phyloP scores from a whole-genome alignment of 106 monocot species.

The Platanthera zijinensis region DNA sequence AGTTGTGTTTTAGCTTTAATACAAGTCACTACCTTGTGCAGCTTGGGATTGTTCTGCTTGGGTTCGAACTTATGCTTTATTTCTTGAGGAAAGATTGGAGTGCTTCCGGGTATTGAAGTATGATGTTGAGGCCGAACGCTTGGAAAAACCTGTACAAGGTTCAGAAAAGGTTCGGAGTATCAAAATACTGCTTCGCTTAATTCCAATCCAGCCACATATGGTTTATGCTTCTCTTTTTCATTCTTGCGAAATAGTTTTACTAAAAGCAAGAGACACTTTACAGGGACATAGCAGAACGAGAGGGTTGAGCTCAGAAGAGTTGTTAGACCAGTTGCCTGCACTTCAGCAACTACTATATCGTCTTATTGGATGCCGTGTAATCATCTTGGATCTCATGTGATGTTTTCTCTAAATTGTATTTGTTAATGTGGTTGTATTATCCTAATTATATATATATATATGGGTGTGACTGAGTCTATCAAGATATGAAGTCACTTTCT shows the following conservation, averaged over 20 bases:
- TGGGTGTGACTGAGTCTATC: no score
- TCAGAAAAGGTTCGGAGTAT: slow-evolving; percentile 49
- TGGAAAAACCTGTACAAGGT: slow-evolving; percentile 41
- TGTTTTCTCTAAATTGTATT: background rate
- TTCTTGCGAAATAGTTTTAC: background rate
- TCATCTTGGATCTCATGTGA: background rate
- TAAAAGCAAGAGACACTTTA: background rate
- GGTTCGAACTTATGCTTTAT: slow-evolving; percentile 90
- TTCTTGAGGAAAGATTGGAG: slow-evolving; percentile 94
- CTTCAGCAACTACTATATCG: slow-evolving; percentile 78
- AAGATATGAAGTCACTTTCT: no score
- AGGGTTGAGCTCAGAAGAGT: slow-evolving; percentile 47
- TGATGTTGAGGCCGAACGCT: slow-evolving; percentile 85
- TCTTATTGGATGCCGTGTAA: slow-evolving; percentile 75
- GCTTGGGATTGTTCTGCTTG: slow-evolving; percentile 99
- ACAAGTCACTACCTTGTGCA: slow-evolving; percentile 14
- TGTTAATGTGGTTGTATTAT: background rate
- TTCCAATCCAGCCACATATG: background rate
- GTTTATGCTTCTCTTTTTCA: background rate
- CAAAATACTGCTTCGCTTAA: background rate
- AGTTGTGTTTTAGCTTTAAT: background rate
- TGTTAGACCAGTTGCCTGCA: slow-evolving; percentile 81
- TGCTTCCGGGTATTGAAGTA: slow-evolving; percentile 87
- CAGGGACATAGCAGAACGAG: slow-evolving; percentile 75
- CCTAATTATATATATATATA: no score